Percentiles rank a stretch among this genome's conserved stretches.
Evolutionary conservation across 192 early-diverging fungal genomes (phyloP).

Genomic region (Linnemannia elongata): DNA sequence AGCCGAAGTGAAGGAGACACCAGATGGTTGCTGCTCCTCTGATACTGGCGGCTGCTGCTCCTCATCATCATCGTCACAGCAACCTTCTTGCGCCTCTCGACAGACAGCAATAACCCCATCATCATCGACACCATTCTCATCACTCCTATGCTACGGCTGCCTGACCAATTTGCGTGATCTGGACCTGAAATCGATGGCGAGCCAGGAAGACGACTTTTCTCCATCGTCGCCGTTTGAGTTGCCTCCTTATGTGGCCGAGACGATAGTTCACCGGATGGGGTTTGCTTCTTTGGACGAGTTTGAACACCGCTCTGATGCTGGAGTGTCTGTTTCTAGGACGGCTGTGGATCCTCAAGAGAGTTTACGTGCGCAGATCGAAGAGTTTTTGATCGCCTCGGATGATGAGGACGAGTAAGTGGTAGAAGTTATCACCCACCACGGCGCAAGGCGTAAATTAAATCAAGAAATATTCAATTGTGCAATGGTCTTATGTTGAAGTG

Average conservation of each 20-base stretch:
- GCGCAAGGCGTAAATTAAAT: too few relatives aligned
- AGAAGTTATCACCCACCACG: too few relatives aligned
- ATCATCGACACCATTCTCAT: conserved; percentile 38
- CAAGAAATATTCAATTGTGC: too few relatives aligned
- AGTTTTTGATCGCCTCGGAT: conserved; percentile 72
- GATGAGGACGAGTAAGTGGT: conserved; percentile 51
- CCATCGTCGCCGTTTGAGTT: conserved; percentile 35
- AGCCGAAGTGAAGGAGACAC: background rate
- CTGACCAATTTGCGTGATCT: conserved; percentile 65
- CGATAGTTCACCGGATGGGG: conserved; percentile 33
- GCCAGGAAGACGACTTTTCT: background rate
- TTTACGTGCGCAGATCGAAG: conserved; percentile 72
- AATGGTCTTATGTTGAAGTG: background rate
- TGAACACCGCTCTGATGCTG: background rate
- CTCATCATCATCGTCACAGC: conserved; percentile 18
- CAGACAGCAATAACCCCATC: background rate
- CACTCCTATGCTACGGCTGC: conserved; percentile 67
- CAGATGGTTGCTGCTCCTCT: conserved; percentile 26
- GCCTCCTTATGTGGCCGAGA: conserved; percentile 62
- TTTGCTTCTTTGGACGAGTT: conserved; percentile 29
- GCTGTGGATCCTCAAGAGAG: conserved; percentile 55
- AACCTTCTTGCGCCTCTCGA: background rate
- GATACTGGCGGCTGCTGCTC: conserved; percentile 15
- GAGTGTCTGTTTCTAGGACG: background rate
- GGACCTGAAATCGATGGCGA: conserved; percentile 49